Evolutionary conservation across 176 grass and related monocot genomes (phyloP), one percentile per base, ranked within the genome.

Genomic region (Dendrocalamus sinicus): DNA sequence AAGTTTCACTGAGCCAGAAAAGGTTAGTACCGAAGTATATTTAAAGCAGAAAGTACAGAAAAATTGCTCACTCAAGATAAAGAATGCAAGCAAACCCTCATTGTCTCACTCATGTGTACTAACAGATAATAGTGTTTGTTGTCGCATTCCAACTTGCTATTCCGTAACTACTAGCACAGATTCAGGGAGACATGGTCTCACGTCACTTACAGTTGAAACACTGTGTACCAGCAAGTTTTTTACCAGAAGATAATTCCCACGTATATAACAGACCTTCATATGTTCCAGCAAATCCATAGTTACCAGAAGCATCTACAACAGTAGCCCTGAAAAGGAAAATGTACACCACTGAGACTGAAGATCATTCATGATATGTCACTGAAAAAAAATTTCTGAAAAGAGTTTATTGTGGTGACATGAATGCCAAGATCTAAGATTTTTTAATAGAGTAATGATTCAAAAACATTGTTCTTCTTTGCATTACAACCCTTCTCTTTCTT

Each of bases 201-300:
- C 13, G 35, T 61, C 44, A 92, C 93, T 88, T 93, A 98, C 95
- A 7, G 16, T 92, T 82, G 72, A 93, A 91, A 76, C 85, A 91
- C 55, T 81, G 54, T 59, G 83, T 80, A 63, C 60, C 70, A 48
- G 82, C 81, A 61, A 92, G 55, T 60, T 85, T 93, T 86, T 51
- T 95, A 58, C 92, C 91, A 83, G 91, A 91, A 83, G 84, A 83
- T 55, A 98, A 73, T 73, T 98, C 95, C 92, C 91, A 98, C 72
- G 82, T 81, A 71, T 92, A 98, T 53, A 93, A 76, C 16, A 92
- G 75, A 85, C 95, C 95, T 67, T 78, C 89, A 93, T 63, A 81
- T 67, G 93, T 95, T 73, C 95, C 95, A 90, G 86, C 80, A 87
- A 95, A 81, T 58, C 93, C 95, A 85, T 87, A 86, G 74, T 90